These are phyloP conservation scores for Stramenopiles sp. DNA, from an alignment of 352 stramenopile genomes.

Conservation along the genomic window DNA sequence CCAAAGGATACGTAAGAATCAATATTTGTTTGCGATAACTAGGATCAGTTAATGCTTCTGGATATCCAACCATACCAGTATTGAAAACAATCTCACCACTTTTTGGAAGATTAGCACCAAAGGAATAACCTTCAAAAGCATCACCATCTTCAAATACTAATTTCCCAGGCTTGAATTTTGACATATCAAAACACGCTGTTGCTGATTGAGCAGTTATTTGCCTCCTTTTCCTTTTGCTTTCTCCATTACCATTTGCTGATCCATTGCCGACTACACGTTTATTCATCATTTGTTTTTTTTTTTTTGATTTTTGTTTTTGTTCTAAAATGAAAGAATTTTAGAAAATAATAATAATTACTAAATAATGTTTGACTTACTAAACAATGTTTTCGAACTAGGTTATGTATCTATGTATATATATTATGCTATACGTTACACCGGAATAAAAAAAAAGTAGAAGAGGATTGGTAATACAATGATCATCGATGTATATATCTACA, in stretches of 20 bases:
- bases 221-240: neutral
- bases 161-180: slow-evolving; percentile 17
- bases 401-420: too few species aligned
- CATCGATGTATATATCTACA: too few species aligned
- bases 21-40: slow-evolving; percentile 88
- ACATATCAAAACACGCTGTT: neutral
- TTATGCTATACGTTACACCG: too few species aligned
- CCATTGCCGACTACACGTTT: neutral
- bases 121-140: slow-evolving; percentile 57
- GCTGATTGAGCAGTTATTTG: neutral
- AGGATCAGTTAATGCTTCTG: slow-evolving; percentile 82
- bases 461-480: too few species aligned
- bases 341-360: too few species aligned
- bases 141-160: slow-evolving; percentile 61
- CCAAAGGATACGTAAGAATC: slow-evolving; percentile 72
- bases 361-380: too few species aligned
- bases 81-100: slow-evolving; percentile 76
- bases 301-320: too few species aligned
- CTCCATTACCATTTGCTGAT: neutral
- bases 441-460: too few species aligned
- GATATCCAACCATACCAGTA: slow-evolving; percentile 92
- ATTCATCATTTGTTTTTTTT: too few species aligned
- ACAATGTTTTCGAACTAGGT: too few species aligned
- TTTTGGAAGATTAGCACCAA: slow-evolving; percentile 62
- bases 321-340: too few species aligned